Evolutionary conservation across 192 early-diverging fungal genomes (phyloP), one percentile per base, ranked within the genome.

Genomic region (Lunasporangiospora selenospora): DNA sequence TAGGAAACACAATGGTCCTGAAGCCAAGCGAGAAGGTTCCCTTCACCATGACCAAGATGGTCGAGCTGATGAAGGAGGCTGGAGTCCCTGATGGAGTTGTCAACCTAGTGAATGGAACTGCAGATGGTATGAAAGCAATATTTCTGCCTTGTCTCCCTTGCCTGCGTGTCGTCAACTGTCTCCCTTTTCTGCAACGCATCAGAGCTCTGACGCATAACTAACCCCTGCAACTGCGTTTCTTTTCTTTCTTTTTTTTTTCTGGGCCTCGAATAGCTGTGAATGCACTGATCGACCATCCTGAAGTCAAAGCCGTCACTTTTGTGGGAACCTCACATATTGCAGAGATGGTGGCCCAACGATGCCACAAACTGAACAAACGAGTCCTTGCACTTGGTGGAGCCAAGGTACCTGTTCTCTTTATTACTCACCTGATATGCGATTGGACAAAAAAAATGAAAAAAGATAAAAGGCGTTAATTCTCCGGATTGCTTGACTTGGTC

Each of bases 1-100:
- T 53, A 73, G 69, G 69, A 26, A 94, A 93, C 67, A 90, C 90
- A 16, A 75, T 88, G 39, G 81, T 93, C 24, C 63, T 94, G 43
- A 94, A 94, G 78, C 91, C 91, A 13, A 87, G 83, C 7, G 92
- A 94, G 45, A 93, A 93, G 70, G 91, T 91, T 1, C 92, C 92
- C 4, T 73, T 93, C 54, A 92, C 92, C 3, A 92, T 92, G 90
- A 75, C 77, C 19, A 81, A 82, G n/a, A 77, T 90, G 8, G 77
- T 83, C 4, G 80, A 81, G 58, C 58, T 91, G 18, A 75, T 84
- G 31, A 78, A 77, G 23, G 62, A 75, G 46, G 85, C 85, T 4
- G 78, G 92, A 16, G 57, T 93, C 31, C 92, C 92, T 1, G 76
- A 83, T 3, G 92, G 92, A 6, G 91, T 93, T 12, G 75, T 93